Conservation (phyloP, 208 protist genomes). For the Balamuthia mandrillaris region DNA sequence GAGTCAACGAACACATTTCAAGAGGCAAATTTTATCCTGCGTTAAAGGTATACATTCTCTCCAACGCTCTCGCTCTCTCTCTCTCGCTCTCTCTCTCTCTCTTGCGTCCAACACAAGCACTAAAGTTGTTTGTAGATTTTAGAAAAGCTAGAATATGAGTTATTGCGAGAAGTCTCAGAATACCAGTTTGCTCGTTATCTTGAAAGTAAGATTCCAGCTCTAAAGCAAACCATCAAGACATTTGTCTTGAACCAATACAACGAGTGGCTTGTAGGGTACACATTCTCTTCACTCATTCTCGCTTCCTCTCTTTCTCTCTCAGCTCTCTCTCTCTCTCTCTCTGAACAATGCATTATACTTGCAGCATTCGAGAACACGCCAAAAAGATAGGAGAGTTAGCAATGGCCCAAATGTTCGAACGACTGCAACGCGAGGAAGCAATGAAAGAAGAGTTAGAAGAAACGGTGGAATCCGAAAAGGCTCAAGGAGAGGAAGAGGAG, state of each 20-base stretch:
- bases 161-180: not conserved
- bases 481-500: not conserved
- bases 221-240: constrained; percentile 2
- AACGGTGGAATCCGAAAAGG: not conserved
- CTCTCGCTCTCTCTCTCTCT: not conserved
- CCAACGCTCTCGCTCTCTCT: not conserved
- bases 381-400: not conserved
- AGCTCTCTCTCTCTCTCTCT: not conserved
- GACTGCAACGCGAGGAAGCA: not conserved
- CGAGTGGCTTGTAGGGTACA: not conserved
- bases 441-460: not conserved
- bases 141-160: not conserved
- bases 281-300: not conserved
- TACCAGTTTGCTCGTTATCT: not conserved
- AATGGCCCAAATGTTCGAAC: not conserved
- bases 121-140: not conserved
- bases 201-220: not conserved
- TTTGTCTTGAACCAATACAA: not conserved
- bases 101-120: not conserved
- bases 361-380: not conserved
- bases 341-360: not conserved
- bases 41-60: not conserved
- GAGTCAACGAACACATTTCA: constrained; percentile 2
- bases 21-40: not conserved
- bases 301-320: not conserved